A percentile compares a stretch with the other conserved stretches of the same genome.
These are phyloP conservation scores for Penicillium ochrochloron DNA, from an alignment of 495 filamentous ascomycete species.

Conservation along the genomic window DNA sequence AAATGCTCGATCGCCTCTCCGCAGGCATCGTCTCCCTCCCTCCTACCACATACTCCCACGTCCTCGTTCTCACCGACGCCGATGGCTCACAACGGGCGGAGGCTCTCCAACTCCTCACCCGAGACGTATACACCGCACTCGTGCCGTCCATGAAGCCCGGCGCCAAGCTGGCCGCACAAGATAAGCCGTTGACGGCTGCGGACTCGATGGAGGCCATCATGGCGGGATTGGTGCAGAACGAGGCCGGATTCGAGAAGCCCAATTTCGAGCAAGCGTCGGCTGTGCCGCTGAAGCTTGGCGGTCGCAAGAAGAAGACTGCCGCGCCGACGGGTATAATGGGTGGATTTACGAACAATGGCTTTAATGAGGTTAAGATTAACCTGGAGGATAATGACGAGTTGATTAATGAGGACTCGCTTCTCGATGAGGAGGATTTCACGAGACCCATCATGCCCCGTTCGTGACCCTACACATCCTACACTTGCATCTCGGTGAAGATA, in stretches of 20 bases:
- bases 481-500: not conserved
- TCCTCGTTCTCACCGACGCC: conserved; percentile 81
- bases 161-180: conserved; percentile 70
- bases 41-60: conserved; percentile 74
- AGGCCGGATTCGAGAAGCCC: conserved; percentile 72
- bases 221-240: conserved; percentile 72
- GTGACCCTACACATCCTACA: conserved; percentile 35
- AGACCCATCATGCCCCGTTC: conserved; percentile 75
- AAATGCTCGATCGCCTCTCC: conserved; percentile 96
- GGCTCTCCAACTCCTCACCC: conserved; percentile 62
- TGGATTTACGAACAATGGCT: conserved; percentile 53
- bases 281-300: conserved; percentile 73
- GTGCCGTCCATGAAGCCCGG: conserved; percentile 71
- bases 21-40: conserved; percentile 82
- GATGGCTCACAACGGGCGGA: conserved; percentile 64
- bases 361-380: conserved; percentile 43
- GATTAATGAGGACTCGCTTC: conserved; percentile 86
- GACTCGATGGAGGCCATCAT: conserved; percentile 72
- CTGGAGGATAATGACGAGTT: conserved; percentile 72
- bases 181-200: conserved; percentile 58
- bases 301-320: conserved; percentile 62
- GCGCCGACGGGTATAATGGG: conserved; percentile 37
- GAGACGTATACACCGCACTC: conserved; percentile 70
- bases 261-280: conserved; percentile 64
- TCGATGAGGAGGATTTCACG: conserved; percentile 80